Evolutionary conservation across 176 grass and related monocot genomes (phyloP), one percentile per base, ranked within the genome.

Genomic region (Oryza coarctata): DNA sequence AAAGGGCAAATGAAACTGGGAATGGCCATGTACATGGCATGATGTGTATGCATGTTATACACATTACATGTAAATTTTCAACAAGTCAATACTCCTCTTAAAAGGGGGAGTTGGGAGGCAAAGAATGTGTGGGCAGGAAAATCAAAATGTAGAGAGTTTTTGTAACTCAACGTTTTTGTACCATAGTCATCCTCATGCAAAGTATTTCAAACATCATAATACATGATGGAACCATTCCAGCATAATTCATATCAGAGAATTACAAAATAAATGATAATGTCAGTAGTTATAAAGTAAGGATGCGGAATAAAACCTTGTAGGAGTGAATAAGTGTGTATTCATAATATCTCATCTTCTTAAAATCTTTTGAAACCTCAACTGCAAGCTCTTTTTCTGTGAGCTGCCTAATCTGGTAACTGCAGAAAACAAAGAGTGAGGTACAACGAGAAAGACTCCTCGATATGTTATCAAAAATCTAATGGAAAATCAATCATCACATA

Each of bases 331-430:
- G 92, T 65, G 95, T 95, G 43, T 94, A 93, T 79, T 98, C 92
- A 74, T 88, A 95, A 81, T 89, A 86, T 76, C 92, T 88, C 1
- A 74, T 93, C 73, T 95, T 92, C 67, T 80, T 89, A 65, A 98
- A 90, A 74, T 86, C 88, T 85, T 98, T 91, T 41, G 95, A 98
- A 76, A 93, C 90, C 84, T 90, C 89, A 69, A 98, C 85, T 29
- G 91, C 23, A 57, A 95, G 85, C 82, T 98, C 92, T 58, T 98
- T 98, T 82, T 98, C 86, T 9, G 95, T 98, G 47, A 92, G 88
- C 86, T 93, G 89, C 64, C 95, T 89, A 78, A 98, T 93, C 25
- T 87, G 90, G 77, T 98, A 98, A 82, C 95, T 98, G 78, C 36
- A 89, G 63, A 55, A 64, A 58, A 82, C 25, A 86, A 29, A 84